Percentiles rank a stretch among this genome's conserved stretches.
These are phyloP conservation scores for Fusarium nelsonii DNA, from an alignment of 2,329 filamentous ascomycete genomes.

Conservation along the genomic window DNA sequence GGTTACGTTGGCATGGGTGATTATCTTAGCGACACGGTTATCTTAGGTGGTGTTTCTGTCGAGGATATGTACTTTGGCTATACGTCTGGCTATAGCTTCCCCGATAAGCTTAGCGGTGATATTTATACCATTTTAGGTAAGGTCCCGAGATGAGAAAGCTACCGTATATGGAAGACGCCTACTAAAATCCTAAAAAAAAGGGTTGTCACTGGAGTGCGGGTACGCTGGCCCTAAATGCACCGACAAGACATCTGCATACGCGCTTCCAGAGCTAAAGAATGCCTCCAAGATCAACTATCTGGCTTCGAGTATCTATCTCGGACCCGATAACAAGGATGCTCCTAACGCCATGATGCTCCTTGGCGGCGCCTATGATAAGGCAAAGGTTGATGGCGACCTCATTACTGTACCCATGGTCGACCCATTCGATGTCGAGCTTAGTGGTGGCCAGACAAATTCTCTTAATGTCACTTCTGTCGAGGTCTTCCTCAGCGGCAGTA, in stretches of 20 bases:
- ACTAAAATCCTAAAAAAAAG: not conserved
- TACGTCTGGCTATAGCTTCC: not conserved
- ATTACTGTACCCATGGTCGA: slow-evolving; percentile 4
- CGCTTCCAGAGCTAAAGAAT: not conserved
- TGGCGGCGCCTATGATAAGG: not conserved
- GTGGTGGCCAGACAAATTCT: not conserved
- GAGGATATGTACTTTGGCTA: slow-evolving; percentile 15
- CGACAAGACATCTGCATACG: not conserved
- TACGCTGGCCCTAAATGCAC: slow-evolving; percentile 2
- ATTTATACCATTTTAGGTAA: not conserved
- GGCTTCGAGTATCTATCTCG: slow-evolving; percentile 2
- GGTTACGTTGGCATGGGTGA: not conserved
- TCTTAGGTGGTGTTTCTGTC: not conserved
- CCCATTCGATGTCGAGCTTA: not conserved
- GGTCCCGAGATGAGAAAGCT: fast-evolving
- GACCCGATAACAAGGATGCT: not conserved
- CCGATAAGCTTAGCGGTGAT: not conserved
- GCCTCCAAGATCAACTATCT: slow-evolving; percentile 12
- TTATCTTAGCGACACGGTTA: not conserved
- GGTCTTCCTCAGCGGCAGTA: not conserved
- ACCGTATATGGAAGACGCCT: fast-evolving
- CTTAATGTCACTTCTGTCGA: slow-evolving; percentile 9
- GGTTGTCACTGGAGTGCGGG: not conserved
- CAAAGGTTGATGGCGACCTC: slow-evolving; percentile 3
- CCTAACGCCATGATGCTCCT: slow-evolving; percentile 12